Evolutionary conservation across 2,329 filamentous ascomycete genomes (phyloP).

Genomic region (Penicillium sp.): DNA sequence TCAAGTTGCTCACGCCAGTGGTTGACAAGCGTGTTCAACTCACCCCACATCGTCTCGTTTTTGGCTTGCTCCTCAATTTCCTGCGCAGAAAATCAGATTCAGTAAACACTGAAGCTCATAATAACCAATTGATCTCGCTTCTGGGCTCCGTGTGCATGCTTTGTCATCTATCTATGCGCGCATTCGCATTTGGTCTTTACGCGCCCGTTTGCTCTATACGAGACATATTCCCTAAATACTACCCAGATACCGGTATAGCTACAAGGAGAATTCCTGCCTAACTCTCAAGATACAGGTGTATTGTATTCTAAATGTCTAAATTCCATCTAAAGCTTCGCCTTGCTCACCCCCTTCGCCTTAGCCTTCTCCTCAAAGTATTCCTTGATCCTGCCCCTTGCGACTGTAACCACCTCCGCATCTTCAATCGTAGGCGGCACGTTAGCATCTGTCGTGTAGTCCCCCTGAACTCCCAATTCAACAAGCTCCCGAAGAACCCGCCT

Average conservation of each 20-base stretch:
- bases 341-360: constrained; percentile 23
- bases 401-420: constrained; percentile 70
- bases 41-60: constrained; percentile 22
- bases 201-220: too few relatives aligned
- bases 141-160: too few relatives aligned
- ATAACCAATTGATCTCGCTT: too few relatives aligned
- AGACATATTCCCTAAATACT: too few relatives aligned
- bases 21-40: constrained; percentile 20
- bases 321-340: constrained; percentile 45
- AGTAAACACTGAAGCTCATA: too few relatives aligned
- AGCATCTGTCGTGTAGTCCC: constrained; percentile 69
- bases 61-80: constrained; percentile 19
- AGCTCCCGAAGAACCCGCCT: constrained; percentile 78
- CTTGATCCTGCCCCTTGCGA: constrained; percentile 67
- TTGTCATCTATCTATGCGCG: too few relatives aligned
- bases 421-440: constrained; percentile 81
- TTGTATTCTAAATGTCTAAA: not conserved
- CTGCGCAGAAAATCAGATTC: constrained; percentile 23
- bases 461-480: constrained; percentile 75
- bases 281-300: too few relatives aligned
- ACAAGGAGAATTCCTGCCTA: too few relatives aligned
- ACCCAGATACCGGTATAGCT: too few relatives aligned
- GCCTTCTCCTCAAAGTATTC: constrained; percentile 66
- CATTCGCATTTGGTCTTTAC: too few relatives aligned
- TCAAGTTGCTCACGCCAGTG: constrained; percentile 22